phyloP scores from a whole-genome alignment of 352 stramenopile genomes.

The Bremia lactucae region DNA sequence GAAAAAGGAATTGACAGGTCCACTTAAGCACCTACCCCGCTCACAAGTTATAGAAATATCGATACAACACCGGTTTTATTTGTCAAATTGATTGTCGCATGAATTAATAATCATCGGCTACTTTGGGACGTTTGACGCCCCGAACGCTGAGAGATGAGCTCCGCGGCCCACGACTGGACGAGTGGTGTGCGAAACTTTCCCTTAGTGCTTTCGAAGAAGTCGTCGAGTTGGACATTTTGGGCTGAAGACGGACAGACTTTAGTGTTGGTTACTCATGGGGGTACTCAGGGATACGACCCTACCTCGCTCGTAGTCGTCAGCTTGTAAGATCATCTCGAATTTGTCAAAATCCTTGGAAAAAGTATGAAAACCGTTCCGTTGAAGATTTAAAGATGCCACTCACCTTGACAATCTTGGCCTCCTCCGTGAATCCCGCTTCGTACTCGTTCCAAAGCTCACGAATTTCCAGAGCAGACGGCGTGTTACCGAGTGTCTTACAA shows the following conservation, averaged over 20 bases:
- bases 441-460: slow-evolving; percentile 81
- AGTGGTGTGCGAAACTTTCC: slow-evolving; percentile 74
- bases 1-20: slow-evolving; percentile 22
- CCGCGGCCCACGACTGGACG: slow-evolving; percentile 63
- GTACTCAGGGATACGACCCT: neutral
- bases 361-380: neutral
- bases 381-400: neutral
- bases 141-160: slow-evolving; percentile 48
- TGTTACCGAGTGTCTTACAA: slow-evolving; percentile 42
- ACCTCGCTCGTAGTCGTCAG: slow-evolving; percentile 88
- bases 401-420: slow-evolving; percentile 86
- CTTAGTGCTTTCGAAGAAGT: slow-evolving; percentile 78
- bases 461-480: slow-evolving; percentile 47
- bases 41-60: neutral
- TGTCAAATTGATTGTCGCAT: no score
- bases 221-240: slow-evolving; percentile 46
- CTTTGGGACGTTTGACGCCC: slow-evolving; percentile 9
- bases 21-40: slow-evolving; percentile 6
- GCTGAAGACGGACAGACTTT: slow-evolving; percentile 12
- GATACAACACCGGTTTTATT: neutral
- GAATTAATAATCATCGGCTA: slow-evolving; percentile 1
- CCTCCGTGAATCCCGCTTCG: slow-evolving; percentile 64
- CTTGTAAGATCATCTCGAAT: slow-evolving; percentile 93
- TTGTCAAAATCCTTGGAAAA: slow-evolving; percentile 85
- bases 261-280: neutral